phyloP scores from a whole-genome alignment of 805 yeast genomes.

The Monosporozyma solicola region DNA sequence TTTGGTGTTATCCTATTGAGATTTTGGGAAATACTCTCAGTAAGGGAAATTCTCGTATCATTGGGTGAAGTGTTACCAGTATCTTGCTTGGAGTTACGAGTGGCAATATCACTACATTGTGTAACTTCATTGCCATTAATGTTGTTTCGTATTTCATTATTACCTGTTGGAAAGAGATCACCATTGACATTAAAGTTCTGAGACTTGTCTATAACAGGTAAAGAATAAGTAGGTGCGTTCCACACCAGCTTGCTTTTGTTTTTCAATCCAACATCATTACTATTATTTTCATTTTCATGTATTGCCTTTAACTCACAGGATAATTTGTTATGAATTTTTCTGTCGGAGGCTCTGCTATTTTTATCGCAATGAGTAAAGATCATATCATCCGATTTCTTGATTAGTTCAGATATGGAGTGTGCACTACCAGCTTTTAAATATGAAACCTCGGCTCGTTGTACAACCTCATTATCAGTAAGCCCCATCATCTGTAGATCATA shows the following conservation, averaged over 20 bases:
- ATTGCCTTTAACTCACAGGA: background rate
- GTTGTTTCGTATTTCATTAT: background rate
- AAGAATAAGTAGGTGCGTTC: conserved; percentile 21
- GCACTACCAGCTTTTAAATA: conserved; percentile 36
- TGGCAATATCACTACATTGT: background rate
- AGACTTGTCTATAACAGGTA: conserved; percentile 18
- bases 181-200: conserved; percentile 21
- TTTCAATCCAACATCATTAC: background rate
- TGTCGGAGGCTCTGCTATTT: background rate
- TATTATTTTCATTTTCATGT: background rate
- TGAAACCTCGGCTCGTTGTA: conserved; percentile 52
- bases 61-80: background rate
- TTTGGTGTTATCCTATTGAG: conserved; percentile 1
- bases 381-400: conserved; percentile 58
- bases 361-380: conserved; percentile 33
- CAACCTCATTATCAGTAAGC: conserved; percentile 81
- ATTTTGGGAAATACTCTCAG: background rate
- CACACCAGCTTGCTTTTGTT: conserved; percentile 12
- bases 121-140: background rate
- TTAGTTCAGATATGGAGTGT: conserved; percentile 45
- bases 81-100: background rate
- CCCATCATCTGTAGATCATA: conserved; percentile 99
- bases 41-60: background rate
- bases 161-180: conserved; percentile 8
- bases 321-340: background rate